These are phyloP conservation scores for Globisporangium nunn DNA, from an alignment of 352 stramenopile species.

Conservation along the genomic window DNA sequence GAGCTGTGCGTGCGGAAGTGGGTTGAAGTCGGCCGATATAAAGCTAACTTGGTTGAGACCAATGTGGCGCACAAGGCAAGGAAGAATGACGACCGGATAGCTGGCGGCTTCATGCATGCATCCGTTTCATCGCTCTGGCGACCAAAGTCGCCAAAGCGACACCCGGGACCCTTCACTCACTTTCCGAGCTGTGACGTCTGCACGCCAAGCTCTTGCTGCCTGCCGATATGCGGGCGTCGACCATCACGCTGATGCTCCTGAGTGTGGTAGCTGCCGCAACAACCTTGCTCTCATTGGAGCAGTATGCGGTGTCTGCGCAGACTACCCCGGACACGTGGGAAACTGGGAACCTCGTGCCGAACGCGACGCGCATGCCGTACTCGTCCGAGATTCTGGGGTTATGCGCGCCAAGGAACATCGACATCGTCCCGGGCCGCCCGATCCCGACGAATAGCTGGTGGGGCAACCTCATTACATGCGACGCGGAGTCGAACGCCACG, in stretches of 20 bases:
- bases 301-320: neutral
- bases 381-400: conserved; percentile 30
- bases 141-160: too few relatives aligned
- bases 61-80: too few relatives aligned
- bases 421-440: conserved; percentile 26
- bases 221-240: neutral
- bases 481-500: conserved; percentile 37
- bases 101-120: too few relatives aligned
- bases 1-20: too few relatives aligned
- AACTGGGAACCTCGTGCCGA: conserved; percentile 23
- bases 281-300: neutral
- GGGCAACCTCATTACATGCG: conserved; percentile 74
- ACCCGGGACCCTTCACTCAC: neutral
- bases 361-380: conserved; percentile 26
- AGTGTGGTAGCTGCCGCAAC: neutral
- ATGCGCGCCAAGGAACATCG: conserved; percentile 53
- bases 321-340: conserved; percentile 34
- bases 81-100: too few relatives aligned
- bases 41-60: too few relatives aligned
- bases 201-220: too few relatives aligned
- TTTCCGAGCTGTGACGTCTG: neutral
- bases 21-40: too few relatives aligned
- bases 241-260: neutral
- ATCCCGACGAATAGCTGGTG: conserved; percentile 81
- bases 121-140: too few relatives aligned